Conservation (phyloP, 2,329 filamentous ascomycete species). For the Alternaria sp. region DNA sequence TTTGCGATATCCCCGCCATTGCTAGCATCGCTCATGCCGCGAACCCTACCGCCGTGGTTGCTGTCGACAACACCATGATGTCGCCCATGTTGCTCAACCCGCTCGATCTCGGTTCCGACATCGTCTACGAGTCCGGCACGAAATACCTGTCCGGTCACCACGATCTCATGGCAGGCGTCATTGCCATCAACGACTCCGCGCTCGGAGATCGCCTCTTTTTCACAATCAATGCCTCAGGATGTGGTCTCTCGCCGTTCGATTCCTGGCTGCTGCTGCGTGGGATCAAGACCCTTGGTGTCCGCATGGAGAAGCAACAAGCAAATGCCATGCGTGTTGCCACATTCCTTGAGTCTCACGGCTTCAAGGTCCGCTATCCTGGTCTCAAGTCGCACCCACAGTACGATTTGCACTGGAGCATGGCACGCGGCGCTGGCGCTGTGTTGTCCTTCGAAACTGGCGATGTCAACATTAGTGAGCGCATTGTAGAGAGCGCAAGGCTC, state of each 20-base stretch:
- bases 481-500: constrained; percentile 88
- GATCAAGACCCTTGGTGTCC: constrained; percentile 94
- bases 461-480: constrained; percentile 80
- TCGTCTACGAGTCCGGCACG: constrained; percentile 96
- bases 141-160: constrained; percentile 98
- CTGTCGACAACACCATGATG: constrained; percentile 99
- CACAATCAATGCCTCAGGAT: constrained; percentile 95
- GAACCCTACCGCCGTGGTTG: constrained; percentile 80
- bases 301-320: constrained; percentile 97
- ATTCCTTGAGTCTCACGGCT: constrained; percentile 89
- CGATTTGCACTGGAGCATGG: constrained; percentile 93
- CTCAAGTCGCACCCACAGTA: constrained; percentile 96
- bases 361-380: constrained; percentile 94
- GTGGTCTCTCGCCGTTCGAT: constrained; percentile 92
- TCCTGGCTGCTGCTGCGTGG: constrained; percentile 94
- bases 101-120: constrained; percentile 90
- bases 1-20: constrained; percentile 88
- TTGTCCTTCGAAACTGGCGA: constrained; percentile 96
- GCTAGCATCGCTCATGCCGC: constrained; percentile 76
- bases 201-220: constrained; percentile 93
- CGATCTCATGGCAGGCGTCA: constrained; percentile 97
- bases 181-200: constrained; percentile 83
- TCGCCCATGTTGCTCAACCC: constrained; percentile 94
- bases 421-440: constrained; percentile 90
- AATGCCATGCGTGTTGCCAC: constrained; percentile 91